phyloP scores from a whole-genome alignment of 169 alveolate species.

The Eimeria tenella region DNA sequence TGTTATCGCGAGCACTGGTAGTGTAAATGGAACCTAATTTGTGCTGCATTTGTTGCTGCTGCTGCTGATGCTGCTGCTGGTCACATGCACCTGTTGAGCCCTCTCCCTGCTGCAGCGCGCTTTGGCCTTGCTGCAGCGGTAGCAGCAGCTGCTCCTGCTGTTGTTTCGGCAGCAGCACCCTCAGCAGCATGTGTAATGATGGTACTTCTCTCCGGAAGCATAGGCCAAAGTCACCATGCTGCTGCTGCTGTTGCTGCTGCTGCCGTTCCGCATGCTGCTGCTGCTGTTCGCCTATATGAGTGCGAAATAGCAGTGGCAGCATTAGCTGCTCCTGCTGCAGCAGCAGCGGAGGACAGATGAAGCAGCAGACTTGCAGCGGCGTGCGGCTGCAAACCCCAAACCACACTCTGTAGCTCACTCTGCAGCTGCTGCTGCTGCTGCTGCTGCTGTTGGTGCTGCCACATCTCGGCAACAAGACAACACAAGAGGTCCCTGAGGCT shows the following conservation, averaged over 20 bases:
- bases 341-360: slow-evolving; percentile 43
- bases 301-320: slow-evolving; percentile 42
- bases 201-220: slow-evolving; percentile 54
- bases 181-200: not conserved
- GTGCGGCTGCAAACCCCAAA: slow-evolving; percentile 24
- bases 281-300: slow-evolving; percentile 44
- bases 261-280: slow-evolving; percentile 23
- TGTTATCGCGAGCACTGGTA: not conserved
- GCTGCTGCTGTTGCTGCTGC: slow-evolving; percentile 53
- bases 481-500: slow-evolving; percentile 40
- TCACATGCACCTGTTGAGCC: not conserved
- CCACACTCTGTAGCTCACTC: slow-evolving; percentile 52
- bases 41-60: not conserved
- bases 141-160: slow-evolving; percentile 28
- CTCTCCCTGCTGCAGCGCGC: not conserved
- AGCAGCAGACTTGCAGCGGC: slow-evolving; percentile 46
- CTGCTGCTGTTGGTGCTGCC: slow-evolving; percentile 61
- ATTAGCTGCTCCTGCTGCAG: slow-evolving; percentile 64
- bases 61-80: slow-evolving; percentile 36
- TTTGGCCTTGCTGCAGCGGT: not conserved
- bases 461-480: slow-evolving; percentile 24
- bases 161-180: slow-evolving; percentile 31
- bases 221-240: slow-evolving; percentile 49
- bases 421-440: slow-evolving; percentile 67
- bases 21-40: not conserved